Conservation (phyloP, 164 flowering plant genomes). For the Buxus sempervirens region DNA sequence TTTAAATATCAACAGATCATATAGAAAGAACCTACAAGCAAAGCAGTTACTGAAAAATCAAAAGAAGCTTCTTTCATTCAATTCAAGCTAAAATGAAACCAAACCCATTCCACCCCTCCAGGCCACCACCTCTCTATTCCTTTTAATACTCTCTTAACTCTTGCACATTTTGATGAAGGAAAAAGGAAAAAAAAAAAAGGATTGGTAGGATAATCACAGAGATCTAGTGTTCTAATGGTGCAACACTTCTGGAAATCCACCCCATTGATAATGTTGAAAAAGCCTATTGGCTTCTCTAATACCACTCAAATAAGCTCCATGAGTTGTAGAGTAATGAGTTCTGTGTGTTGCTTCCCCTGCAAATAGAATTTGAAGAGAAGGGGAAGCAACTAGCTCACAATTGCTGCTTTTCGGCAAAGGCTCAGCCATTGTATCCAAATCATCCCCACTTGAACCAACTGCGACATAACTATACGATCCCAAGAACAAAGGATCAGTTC, state of each 20-base stretch:
- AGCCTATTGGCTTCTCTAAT: constrained; percentile 96
- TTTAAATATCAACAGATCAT: constrained; percentile 20
- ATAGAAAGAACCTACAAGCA: constrained; percentile 7
- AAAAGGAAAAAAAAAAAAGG: constrained; percentile 12
- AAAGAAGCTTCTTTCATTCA: constrained; percentile 24
- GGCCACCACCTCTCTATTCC: constrained; percentile 7
- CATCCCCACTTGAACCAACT: constrained; percentile 87
- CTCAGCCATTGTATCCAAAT: constrained; percentile 78
- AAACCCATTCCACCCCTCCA: too few relatives aligned
- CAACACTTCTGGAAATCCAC: constrained; percentile 23
- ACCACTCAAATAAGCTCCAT: constrained; percentile 98
- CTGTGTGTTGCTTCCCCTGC: constrained; percentile 99
- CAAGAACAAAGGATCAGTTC: constrained; percentile 84
- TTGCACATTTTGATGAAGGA: constrained; percentile 16
- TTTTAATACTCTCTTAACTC: constrained; percentile 2
- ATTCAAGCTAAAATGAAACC: constrained; percentile 26
- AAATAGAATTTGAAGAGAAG: constrained; percentile 79
- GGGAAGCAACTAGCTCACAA: constrained; percentile 9
- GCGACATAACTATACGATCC: constrained; percentile 93
- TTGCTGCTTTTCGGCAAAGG: constrained; percentile 57
- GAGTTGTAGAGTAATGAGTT: constrained; percentile 97
- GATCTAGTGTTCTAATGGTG: constrained; percentile 12
- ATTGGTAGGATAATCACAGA: constrained; percentile 6
- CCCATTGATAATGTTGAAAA: constrained; percentile 66
- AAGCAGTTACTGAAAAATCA: constrained; percentile 15